phyloP scores from a whole-genome alignment of 306 rosid species.

The Quercus variabilis region DNA sequence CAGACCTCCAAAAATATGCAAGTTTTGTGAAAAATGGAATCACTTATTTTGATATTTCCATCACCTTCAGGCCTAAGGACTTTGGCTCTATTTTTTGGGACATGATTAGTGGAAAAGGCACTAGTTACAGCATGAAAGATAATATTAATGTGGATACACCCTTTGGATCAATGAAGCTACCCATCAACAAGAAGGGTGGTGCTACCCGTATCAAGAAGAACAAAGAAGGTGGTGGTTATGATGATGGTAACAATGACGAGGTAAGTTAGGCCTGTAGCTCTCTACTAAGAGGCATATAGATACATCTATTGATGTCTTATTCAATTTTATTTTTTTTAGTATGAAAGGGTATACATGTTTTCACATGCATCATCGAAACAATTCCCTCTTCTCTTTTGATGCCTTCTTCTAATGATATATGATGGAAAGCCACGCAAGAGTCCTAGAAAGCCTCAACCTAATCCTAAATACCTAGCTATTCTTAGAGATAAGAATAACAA shows the following conservation, averaged over 20 bases:
- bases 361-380: background rate
- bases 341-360: background rate
- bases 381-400: background rate
- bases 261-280: slow-evolving; percentile 32
- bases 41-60: slow-evolving; percentile 56
- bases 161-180: slow-evolving; percentile 88
- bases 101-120: slow-evolving; percentile 94
- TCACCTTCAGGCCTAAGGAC: slow-evolving; percentile 91
- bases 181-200: slow-evolving; percentile 87
- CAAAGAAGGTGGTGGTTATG: slow-evolving; percentile 59
- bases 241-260: slow-evolving; percentile 52
- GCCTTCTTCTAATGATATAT: background rate
- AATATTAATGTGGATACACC: slow-evolving; percentile 82
- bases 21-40: slow-evolving; percentile 60
- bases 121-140: slow-evolving; percentile 78
- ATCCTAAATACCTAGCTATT: too few relatives aligned
- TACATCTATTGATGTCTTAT: background rate
- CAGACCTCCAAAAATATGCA: slow-evolving; percentile 60
- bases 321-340: background rate
- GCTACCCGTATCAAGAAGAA: slow-evolving; percentile 85
- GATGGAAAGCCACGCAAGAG: too few relatives aligned
- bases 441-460: too few relatives aligned
- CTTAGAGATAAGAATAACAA: too few relatives aligned
- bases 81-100: slow-evolving; percentile 95
- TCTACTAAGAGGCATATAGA: background rate